Evolutionary conservation across 768 basidiomycete genomes (phyloP).

Genomic region (Psilocybe azurescens): DNA sequence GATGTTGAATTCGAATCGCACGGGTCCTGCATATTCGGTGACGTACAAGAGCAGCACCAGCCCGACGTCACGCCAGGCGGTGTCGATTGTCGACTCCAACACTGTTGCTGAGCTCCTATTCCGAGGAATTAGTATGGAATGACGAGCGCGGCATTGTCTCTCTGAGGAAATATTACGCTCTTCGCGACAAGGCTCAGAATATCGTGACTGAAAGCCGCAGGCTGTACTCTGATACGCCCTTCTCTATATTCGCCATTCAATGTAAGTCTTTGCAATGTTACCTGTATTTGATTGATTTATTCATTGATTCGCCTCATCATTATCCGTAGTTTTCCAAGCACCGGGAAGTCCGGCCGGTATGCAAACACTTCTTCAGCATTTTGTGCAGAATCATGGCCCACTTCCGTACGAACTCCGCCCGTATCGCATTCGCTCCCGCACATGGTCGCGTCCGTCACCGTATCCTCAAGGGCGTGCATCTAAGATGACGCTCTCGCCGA

Average conservation of each 20-base stretch:
- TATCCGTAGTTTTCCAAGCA: constrained; percentile 54
- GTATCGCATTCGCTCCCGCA: constrained; percentile 67
- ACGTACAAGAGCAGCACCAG: constrained; percentile 34
- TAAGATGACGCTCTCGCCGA: constrained; percentile 51
- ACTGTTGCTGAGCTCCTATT: constrained; percentile 47
- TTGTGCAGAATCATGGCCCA: constrained; percentile 71
- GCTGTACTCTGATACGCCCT: constrained; percentile 72
- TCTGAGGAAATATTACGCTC: constrained; percentile 69
- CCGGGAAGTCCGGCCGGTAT: constrained; percentile 68
- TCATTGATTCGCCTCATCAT: background rate
- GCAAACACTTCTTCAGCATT: constrained; percentile 76
- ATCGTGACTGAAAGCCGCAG: constrained; percentile 71
- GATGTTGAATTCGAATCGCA: constrained; percentile 35
- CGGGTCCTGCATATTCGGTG: constrained; percentile 13
- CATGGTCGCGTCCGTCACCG: constrained; percentile 73
- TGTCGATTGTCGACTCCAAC: constrained; percentile 66
- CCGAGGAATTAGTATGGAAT: constrained; percentile 56
- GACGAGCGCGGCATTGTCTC: constrained; percentile 71
- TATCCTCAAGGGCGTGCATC: constrained; percentile 61
- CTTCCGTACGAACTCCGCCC: constrained; percentile 73
- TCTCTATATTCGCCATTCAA: constrained; percentile 41
- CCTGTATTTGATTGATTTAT: background rate
- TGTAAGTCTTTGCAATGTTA: background rate
- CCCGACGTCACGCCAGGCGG: constrained; percentile 42
- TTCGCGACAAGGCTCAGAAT: constrained; percentile 69